Conservation (phyloP, 192 early-diverging fungal species). For the Umbelopsis sp. region DNA sequence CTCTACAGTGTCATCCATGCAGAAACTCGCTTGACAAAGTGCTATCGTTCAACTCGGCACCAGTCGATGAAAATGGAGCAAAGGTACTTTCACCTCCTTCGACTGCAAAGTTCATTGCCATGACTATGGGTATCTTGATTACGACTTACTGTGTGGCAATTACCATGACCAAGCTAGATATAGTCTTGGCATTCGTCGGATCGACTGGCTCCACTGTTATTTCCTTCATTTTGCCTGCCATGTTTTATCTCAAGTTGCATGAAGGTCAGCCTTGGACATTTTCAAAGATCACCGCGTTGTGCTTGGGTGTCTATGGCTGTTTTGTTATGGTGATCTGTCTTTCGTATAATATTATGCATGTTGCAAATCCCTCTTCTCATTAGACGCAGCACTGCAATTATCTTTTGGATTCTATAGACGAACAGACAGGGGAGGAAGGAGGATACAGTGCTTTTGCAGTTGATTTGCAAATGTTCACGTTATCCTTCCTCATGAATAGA, state of each 20-base stretch:
- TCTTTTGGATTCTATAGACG: too few species aligned
- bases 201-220: conserved; percentile 96
- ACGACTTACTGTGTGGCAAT: conserved; percentile 76
- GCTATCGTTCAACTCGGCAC: conserved; percentile 32
- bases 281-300: conserved; percentile 66
- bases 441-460: too few species aligned
- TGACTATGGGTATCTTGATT: conserved; percentile 72
- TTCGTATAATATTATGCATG: conserved; percentile 59
- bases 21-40: conserved; percentile 91
- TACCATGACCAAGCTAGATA: conserved; percentile 74
- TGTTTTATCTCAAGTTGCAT: conserved; percentile 90
- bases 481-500: too few species aligned
- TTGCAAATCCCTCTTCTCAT: background rate
- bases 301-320: conserved; percentile 67
- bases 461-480: too few species aligned
- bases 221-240: conserved; percentile 93
- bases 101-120: conserved; percentile 54
- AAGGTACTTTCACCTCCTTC: conserved; percentile 42
- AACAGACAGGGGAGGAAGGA: too few species aligned
- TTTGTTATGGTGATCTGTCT: conserved; percentile 82
- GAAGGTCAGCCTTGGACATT: conserved; percentile 59
- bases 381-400: background rate
- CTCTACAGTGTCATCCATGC: conserved; percentile 92
- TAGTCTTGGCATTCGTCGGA: conserved; percentile 90
- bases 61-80: conserved; percentile 16